Evolutionary conservation across 305 asterid genomes (phyloP), one percentile per base, ranked within the genome.

Genomic region (Fraxinus platypoda): DNA sequence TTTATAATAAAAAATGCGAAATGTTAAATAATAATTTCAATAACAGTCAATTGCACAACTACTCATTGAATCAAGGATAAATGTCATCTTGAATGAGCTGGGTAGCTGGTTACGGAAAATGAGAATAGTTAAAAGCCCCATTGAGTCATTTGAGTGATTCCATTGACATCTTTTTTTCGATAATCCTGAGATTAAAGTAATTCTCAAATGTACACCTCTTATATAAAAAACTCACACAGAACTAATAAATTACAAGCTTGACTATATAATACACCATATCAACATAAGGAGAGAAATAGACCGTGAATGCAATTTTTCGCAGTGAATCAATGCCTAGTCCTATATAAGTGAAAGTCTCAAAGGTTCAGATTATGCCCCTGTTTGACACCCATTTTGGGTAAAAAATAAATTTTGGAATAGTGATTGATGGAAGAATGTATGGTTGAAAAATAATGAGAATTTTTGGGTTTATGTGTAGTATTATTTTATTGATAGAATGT

Each of bases 21-120:
- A 46, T 12, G 57, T 46, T 46, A 46, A 46, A 12, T 46, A 46
- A 46, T 12, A 46, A 46, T 46, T 46, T 46, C 57, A 46, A 46
- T 46, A 46, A 46, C 57, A 13, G 57, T 46, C n/a, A 46, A 43
- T 49, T 25, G 21, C 9, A 31, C 43, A 21, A n/a, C 33, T 72
- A 57, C 15, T 74, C 21, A 46, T 23, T 43, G 62, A 79, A n/a
- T 34, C 43, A 37, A 41, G 54, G 52, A 74, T n/a, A 54, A 19
- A 68, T 41, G 62, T 38, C 2, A 31, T 38, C 64, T 75, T 11
- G 4, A 57, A 79, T 76, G 49, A 72, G 81, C 79, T 85, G 68
- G 64, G 80, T 21, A 72, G 81, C 79, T 85, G 68, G 64, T 74
- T 8, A 64, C 1, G 7, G 34, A 64, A 64, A 64, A 59, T 28